These are phyloP conservation scores for Withania somnifera DNA, from an alignment of 305 asterid genomes.

Conservation along the genomic window DNA sequence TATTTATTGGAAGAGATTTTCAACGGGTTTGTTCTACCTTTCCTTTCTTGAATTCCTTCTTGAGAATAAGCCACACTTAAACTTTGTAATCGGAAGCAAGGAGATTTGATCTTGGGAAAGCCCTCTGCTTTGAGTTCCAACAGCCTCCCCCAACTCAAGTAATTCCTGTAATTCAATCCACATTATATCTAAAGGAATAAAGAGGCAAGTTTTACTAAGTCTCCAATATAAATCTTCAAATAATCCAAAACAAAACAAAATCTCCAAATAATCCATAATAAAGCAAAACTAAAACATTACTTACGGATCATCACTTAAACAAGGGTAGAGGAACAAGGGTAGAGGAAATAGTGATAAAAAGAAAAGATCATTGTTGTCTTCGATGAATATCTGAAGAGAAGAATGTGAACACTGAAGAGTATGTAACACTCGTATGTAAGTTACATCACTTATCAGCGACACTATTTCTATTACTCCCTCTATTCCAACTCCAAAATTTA, in stretches of 20 bases:
- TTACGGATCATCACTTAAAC: not conserved
- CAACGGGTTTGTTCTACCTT: conserved; percentile 30
- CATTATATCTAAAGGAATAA: not conserved
- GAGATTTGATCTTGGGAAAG: conserved; percentile 65
- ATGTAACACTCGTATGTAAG: not conserved
- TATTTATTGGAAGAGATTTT: not conserved
- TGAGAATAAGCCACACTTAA: conserved; percentile 64
- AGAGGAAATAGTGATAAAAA: not conserved
- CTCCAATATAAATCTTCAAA: not conserved
- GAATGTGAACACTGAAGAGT: not conserved
- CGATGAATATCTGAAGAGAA: not conserved
- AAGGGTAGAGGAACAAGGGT: not conserved
- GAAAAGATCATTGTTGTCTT: not conserved
- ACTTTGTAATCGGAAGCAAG: conserved; percentile 67
- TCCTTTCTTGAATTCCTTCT: conserved; percentile 62
- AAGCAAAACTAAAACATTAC: not conserved
- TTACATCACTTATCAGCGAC: not conserved
- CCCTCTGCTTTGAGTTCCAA: conserved; percentile 88
- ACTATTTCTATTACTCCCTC: not conserved
- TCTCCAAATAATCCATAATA: not conserved
- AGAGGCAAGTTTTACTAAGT: not conserved
- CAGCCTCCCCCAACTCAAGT: conserved; percentile 88
- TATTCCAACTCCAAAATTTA: too few species aligned
- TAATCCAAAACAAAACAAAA: not conserved
- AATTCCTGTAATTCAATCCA: conserved; percentile 42